Conservation (phyloP, 208 protist species). For the Phytomonas sp. region DNA sequence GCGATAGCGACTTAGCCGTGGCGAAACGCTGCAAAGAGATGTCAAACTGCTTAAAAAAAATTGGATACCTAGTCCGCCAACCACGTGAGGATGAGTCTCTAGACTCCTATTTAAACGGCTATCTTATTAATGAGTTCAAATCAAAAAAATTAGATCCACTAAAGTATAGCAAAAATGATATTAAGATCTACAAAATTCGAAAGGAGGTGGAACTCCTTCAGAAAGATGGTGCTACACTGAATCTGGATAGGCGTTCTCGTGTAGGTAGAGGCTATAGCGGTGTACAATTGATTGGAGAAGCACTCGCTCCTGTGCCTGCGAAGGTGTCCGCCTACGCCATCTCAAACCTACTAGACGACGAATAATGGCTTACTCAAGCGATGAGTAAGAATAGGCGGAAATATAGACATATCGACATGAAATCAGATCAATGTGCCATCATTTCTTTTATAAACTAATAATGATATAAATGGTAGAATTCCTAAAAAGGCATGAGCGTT, state of each 20-base stretch:
- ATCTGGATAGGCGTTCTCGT: slow-evolving; percentile 51
- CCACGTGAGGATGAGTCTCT: slow-evolving; percentile 37
- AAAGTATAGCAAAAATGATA: slow-evolving; percentile 41
- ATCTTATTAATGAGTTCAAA: slow-evolving; percentile 53
- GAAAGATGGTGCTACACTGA: slow-evolving; percentile 58
- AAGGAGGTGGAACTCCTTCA: slow-evolving; percentile 70
- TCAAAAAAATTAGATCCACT: slow-evolving; percentile 64
- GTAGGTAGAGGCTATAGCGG: slow-evolving; percentile 44
- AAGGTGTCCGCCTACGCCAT: slow-evolving; percentile 21
- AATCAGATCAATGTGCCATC: background rate
- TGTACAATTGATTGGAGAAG: slow-evolving; percentile 4
- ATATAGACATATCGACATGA: background rate
- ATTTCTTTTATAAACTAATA: no score
- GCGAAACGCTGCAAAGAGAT: slow-evolving; percentile 65
- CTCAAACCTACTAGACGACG: slow-evolving; percentile 67
- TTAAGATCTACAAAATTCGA: slow-evolving; percentile 54
- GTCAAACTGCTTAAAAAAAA: slow-evolving; percentile 55
- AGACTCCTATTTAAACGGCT: slow-evolving; percentile 51
- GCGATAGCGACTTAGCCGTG: slow-evolving; percentile 15
- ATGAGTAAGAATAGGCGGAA: background rate
- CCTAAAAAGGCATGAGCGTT: no score
- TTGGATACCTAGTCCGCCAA: slow-evolving; percentile 47
- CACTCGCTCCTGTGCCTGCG: slow-evolving; percentile 5
- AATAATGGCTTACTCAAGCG: slow-evolving; percentile 12
- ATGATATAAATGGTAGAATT: no score